Evolutionary conservation across 768 basidiomycete species (phyloP), one percentile per base, ranked within the genome.

Genomic region (Cytidiella melzeri): DNA sequence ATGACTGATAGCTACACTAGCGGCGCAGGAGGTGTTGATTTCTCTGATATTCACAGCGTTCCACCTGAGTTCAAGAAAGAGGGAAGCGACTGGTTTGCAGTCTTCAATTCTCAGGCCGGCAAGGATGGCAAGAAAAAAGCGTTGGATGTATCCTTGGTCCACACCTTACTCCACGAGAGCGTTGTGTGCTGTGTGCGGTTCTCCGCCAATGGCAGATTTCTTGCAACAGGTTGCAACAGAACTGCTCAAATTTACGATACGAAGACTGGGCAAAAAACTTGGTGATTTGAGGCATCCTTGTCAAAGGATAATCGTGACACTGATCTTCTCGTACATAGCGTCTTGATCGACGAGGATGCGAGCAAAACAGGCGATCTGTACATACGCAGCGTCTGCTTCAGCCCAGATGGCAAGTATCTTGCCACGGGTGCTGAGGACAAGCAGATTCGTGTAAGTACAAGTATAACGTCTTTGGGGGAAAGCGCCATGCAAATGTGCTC

Each of bases 201-300:
- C 69, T 95, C 92, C 45, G 88, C 91, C 12, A 93, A 98, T 66
- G 92, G 94, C 23, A 92, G 89, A 65, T 83, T 75, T 53, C 79
- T 97, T 26, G 95, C 95, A 25, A 97, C 95, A 3, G 95, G 95
- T 11, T 98, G 94, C 69, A 98, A 98, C 69, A 77, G 91, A 37
- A 91, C 92, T 0, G 92, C 93, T 18, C 93, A 96, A 66, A 93
- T 98, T 49, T 97, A 89, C 64, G 92, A 97, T 63, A 87, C 87
- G 23, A 87, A 87, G 68, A 86, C 88, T 0, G 94, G 94, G 5
- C 64, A 61, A 0, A 92, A 90, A 69, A 84, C 84, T 25, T 92
- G 87, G 93, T 92, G 56, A 48, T 40, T 24, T 26, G 3, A 42
- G 15, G n/a, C 39, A 2, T 45, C 37, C 47, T n/a, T 19, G 10